Percentiles rank a stretch among this genome's conserved stretches.
phyloP scores from a whole-genome alignment of 345 rosid genomes.

The Zanthoxylum bungeanum region DNA sequence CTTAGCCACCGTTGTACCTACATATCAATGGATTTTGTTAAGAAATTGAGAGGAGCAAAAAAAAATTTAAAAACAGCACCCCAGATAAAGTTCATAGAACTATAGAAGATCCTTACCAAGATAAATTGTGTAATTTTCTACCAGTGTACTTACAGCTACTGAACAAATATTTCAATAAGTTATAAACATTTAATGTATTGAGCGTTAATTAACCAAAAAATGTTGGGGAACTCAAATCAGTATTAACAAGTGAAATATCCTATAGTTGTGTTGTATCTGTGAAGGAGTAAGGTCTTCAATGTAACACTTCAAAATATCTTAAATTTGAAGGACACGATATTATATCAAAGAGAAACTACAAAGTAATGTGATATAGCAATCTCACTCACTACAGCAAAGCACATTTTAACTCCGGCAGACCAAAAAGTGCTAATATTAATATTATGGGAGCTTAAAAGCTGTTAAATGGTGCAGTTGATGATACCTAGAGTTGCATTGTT shows the following conservation, averaged over 20 bases:
- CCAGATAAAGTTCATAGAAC: neutral
- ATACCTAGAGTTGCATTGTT: neutral
- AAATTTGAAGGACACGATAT: neutral
- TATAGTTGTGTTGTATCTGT: neutral
- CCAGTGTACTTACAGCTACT: neutral
- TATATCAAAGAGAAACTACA: neutral
- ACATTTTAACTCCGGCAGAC: neutral
- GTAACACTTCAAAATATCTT: neutral
- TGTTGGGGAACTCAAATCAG: neutral
- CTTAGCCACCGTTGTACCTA: constrained; percentile 83
- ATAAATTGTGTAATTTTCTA: neutral
- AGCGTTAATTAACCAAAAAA: neutral
- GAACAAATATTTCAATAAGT: neutral
- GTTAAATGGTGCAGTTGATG: neutral
- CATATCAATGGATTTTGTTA: constrained; percentile 10
- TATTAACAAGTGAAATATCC: neutral
- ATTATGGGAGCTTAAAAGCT: neutral
- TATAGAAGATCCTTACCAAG: neutral
- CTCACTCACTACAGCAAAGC: neutral
- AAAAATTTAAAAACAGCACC: neutral
- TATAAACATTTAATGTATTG: neutral
- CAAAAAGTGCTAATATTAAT: neutral
- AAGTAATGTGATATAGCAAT: neutral
- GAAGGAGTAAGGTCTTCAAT: neutral
- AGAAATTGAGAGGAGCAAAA: neutral